Base-by-base conservation (phyloP, 2,329 filamentous ascomycete species). In the Arachnomyces sp. region DNA sequence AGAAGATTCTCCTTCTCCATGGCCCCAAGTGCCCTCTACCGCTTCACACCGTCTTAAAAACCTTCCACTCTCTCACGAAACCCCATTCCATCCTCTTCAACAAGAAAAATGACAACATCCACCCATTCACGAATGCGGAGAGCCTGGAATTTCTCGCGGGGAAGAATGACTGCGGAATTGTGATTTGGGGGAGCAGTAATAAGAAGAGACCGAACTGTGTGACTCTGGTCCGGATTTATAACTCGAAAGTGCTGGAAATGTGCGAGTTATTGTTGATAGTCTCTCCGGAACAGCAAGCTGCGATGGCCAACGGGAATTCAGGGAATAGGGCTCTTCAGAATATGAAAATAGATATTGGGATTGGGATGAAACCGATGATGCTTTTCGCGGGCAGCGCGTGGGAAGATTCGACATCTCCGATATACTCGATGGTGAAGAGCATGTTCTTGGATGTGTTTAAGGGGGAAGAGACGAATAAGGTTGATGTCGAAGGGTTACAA, bases 171-270 rank as follows among this genome's bases (percentile, higher is more conserved):
- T 81, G 85, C 56, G 84, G 81, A 34, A 71, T 95, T 35, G 74
- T 95, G 50, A 75, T 92, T 50, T 94, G 94, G 55, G 89, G 82
- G 38, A 81, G 77, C 61, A 83, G 82, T 64, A 86, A 77, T 63
- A 98, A 96, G 75, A 98, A 96, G 74, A 76, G 92, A n/a, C 89
- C 89, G 4, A 88, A 98, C 65, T 82, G 81, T 47, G 63, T 98
- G 54, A 95, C 88, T 0, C 65, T 96, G 34, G 73, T 82, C 31
- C 80, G 92, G 47, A 84, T 84, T 32, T 96, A 94, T 61, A 77
- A 81, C 54, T 79, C 85, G 68, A 89, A 92, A 66, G 73, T 94
- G 12, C 74, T 96, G 49, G 93, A 98, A 64, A 94, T 98, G 87
- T 71, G 94, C 40, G 92, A 98, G 73, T 67, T 96, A 54, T 73